Percentiles rank a stretch among this genome's conserved stretches.
Conservation (phyloP, 164 flowering plant genomes). For the Vitis cinerea region DNA sequence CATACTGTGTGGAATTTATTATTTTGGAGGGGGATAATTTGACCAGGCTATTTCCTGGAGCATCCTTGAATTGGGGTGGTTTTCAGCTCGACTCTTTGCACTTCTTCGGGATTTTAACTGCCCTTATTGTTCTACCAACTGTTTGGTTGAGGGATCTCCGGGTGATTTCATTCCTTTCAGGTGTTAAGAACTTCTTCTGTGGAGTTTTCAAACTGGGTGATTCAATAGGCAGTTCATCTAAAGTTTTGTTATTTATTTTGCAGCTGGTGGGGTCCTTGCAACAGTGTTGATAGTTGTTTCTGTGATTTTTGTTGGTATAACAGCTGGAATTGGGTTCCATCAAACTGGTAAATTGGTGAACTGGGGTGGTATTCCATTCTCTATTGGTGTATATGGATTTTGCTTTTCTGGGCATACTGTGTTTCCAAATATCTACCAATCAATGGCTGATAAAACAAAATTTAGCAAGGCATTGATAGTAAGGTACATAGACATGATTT, state of each 20-base stretch:
- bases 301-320: conserved; percentile 52
- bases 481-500: conserved; percentile 39
- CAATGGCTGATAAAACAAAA: conserved; percentile 78
- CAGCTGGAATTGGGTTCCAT: conserved; percentile 67
- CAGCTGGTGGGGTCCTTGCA: conserved; percentile 90
- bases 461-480: conserved; percentile 61
- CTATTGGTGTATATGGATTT: conserved; percentile 86
- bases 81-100: conserved; percentile 68
- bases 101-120: conserved; percentile 65
- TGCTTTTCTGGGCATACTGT: conserved; percentile 88
- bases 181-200: conserved; percentile 25
- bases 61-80: conserved; percentile 51
- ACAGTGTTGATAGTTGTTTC: conserved; percentile 62
- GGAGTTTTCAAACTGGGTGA: neutral
- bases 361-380: conserved; percentile 76
- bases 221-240: neutral
- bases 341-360: conserved; percentile 53
- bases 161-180: conserved; percentile 81
- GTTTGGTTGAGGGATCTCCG: conserved; percentile 85
- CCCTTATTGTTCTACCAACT: conserved; percentile 75
- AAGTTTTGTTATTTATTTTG: conserved; percentile 13
- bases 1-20: conserved; percentile 86
- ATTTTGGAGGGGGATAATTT: conserved; percentile 94
- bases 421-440: conserved; percentile 89
- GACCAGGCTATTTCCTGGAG: conserved; percentile 75